Conservation (phyloP, 805 yeast species). For the Saccharomycopsis oosterbeekiorum region DNA sequence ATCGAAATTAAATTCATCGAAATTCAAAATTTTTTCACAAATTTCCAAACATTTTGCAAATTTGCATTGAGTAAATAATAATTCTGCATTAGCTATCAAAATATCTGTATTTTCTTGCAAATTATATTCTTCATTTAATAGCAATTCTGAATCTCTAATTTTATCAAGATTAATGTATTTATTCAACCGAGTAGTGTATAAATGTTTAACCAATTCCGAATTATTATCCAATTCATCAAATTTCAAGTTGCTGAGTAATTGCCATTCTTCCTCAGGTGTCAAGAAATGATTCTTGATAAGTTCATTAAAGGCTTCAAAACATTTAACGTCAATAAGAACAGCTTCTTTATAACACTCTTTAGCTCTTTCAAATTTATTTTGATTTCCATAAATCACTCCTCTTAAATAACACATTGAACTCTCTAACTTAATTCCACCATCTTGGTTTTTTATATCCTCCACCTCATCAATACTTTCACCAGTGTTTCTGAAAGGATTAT, state of each 20-base stretch:
- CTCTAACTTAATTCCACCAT: conserved; percentile 81
- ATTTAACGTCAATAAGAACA: conserved; percentile 75
- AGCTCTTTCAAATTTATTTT: conserved; percentile 77
- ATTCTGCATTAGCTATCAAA: conserved; percentile 56
- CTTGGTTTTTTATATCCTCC: conserved; percentile 34
- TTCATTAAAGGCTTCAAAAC: conserved; percentile 86
- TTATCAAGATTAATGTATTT: conserved; percentile 53
- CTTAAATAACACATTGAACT: conserved; percentile 79
- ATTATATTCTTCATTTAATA: conserved; percentile 62
- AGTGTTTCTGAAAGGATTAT: conserved; percentile 55
- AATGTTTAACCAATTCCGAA: conserved; percentile 63
- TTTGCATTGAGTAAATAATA: conserved; percentile 62
- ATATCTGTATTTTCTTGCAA: conserved; percentile 64
- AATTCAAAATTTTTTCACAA: conserved; percentile 48
- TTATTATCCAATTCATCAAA: conserved; percentile 72
- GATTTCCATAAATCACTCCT: conserved; percentile 74
- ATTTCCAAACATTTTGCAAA: conserved; percentile 65
- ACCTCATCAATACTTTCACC: conserved; percentile 1
- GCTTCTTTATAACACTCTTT: conserved; percentile 85
- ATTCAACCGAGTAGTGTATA: conserved; percentile 69
- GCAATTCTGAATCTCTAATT: conserved; percentile 55
- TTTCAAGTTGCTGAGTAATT: conserved; percentile 50
- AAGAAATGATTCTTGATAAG: conserved; percentile 61
- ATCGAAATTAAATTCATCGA: conserved; percentile 63
- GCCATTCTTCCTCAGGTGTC: conserved; percentile 85